Evolutionary conservation across 2,329 filamentous ascomycete genomes (phyloP).

Genomic region (Bipolaris zeicola): DNA sequence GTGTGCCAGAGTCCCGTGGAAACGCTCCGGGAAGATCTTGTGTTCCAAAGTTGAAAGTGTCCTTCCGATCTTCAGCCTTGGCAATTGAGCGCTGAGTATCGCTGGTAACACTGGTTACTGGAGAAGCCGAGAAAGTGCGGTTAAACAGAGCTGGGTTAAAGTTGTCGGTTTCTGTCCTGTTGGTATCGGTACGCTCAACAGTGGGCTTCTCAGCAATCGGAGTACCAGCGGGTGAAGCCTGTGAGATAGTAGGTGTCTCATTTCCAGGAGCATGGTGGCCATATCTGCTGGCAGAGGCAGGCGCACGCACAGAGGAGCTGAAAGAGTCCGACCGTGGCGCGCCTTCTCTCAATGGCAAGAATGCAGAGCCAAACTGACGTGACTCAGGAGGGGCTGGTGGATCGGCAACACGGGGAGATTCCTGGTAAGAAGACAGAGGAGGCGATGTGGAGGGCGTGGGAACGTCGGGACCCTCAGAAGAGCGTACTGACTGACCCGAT

Average conservation of each 20-base stretch:
- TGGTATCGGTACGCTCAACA: conserved; percentile 44
- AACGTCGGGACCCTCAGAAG: conserved; percentile 55
- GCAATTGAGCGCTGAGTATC: conserved; percentile 44
- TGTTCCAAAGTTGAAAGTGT: conserved; percentile 48
- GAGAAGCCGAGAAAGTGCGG: conserved; percentile 47
- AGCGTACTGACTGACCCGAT: conserved; percentile 52
- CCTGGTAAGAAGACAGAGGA: conserved; percentile 59
- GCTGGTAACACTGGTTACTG: conserved; percentile 49
- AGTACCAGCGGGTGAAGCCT: conserved; percentile 53
- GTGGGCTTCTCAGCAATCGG: conserved; percentile 58
- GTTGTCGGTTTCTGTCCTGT: conserved; percentile 44
- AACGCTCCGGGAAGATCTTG: conserved; percentile 57
- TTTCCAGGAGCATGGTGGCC: conserved; percentile 59
- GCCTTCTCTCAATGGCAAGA: conserved; percentile 70
- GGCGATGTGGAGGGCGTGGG: conserved; percentile 69
- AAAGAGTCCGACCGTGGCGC: conserved; percentile 66
- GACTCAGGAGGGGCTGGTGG: conserved; percentile 71
- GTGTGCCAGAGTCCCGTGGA: conserved; percentile 48
- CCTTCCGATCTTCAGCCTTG: conserved; percentile 47
- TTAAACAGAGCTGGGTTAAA: conserved; percentile 46
- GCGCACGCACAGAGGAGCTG: conserved; percentile 78
- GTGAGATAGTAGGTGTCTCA: conserved; percentile 53
- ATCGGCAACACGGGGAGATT: conserved; percentile 62
- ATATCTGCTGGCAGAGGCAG: conserved; percentile 71
- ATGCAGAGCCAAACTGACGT: conserved; percentile 76